phyloP scores from a whole-genome alignment of 768 basidiomycete species.

The Agaricus sinodeliciosus region DNA sequence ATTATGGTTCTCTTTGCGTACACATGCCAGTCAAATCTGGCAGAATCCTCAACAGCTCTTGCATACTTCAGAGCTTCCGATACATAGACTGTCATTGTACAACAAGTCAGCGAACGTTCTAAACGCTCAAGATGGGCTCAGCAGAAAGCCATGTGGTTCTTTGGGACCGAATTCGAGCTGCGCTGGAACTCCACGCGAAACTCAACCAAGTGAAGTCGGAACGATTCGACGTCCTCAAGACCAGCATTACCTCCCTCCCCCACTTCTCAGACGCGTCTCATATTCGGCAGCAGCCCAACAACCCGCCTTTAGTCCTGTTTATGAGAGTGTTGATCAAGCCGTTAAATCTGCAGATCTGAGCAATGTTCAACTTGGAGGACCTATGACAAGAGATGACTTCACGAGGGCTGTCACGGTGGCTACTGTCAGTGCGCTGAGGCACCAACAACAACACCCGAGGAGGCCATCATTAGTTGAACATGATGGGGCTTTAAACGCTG shows the following conservation, averaged over 20 bases:
- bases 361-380: conserved; percentile 50
- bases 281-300: conserved; percentile 37
- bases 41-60: conserved; percentile 89
- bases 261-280: conserved; percentile 44
- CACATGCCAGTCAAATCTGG: conserved; percentile 98
- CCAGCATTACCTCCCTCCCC: conserved; percentile 30
- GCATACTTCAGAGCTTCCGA: conserved; percentile 55
- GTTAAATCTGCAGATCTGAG: conserved; percentile 54
- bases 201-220: conserved; percentile 10
- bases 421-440: conserved; percentile 84
- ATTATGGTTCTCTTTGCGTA: conserved; percentile 97
- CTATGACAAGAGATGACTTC: conserved; percentile 81
- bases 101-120: conserved; percentile 36
- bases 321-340: conserved; percentile 75
- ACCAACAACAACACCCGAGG: conserved; percentile 57
- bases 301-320: conserved; percentile 49
- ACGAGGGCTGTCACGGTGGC: conserved; percentile 91
- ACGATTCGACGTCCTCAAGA: conserved; percentile 3
- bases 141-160: conserved; percentile 14
- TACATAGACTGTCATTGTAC: conserved; percentile 56
- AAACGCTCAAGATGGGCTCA: neutral
- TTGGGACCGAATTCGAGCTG: conserved; percentile 31
- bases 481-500: conserved; percentile 18
- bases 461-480: conserved; percentile 36
- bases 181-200: conserved; percentile 31